These are phyloP conservation scores for Sclerotinia spermophila DNA, from an alignment of 2,329 filamentous ascomycete genomes.

Conservation along the genomic window DNA sequence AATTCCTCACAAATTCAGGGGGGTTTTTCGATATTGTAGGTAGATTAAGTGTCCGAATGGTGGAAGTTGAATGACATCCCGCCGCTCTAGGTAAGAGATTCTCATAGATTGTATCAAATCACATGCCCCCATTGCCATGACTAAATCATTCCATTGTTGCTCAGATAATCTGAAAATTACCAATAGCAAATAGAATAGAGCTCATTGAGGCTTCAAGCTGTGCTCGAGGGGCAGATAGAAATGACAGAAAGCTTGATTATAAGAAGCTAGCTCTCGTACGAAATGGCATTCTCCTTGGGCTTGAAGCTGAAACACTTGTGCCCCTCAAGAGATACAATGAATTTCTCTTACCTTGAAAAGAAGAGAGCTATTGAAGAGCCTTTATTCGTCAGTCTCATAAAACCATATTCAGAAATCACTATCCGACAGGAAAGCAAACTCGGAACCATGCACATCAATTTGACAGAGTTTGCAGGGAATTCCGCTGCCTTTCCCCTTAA, in stretches of 20 bases:
- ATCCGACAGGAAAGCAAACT: constrained; percentile 18
- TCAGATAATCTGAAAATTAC: not conserved
- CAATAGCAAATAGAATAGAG: not conserved
- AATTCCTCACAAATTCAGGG: no score
- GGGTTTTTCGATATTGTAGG: no score
- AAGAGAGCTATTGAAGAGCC: not conserved
- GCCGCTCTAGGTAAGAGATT: no score
- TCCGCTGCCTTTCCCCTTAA: not conserved
- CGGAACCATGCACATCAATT: not conserved
- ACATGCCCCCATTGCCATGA: no score
- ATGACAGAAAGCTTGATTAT: not conserved
- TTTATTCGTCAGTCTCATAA: not conserved
- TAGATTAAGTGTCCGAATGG: no score
- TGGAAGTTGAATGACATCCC: no score
- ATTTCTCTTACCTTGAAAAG: not conserved
- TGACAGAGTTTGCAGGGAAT: not conserved
- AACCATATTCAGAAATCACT: not conserved
- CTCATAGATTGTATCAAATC: no score
- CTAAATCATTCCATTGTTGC: no score
- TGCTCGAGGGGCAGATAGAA: not conserved
- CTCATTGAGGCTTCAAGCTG: not conserved
- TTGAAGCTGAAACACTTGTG: not conserved
- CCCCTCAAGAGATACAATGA: not conserved
- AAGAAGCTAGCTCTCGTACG: not conserved
- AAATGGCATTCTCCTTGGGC: not conserved